A percentile compares a stretch with the other conserved stretches of the same genome.
These are phyloP conservation scores for Cylindrodendrum hubeiense DNA, from an alignment of 2,329 filamentous ascomycete species.

Conservation along the genomic window DNA sequence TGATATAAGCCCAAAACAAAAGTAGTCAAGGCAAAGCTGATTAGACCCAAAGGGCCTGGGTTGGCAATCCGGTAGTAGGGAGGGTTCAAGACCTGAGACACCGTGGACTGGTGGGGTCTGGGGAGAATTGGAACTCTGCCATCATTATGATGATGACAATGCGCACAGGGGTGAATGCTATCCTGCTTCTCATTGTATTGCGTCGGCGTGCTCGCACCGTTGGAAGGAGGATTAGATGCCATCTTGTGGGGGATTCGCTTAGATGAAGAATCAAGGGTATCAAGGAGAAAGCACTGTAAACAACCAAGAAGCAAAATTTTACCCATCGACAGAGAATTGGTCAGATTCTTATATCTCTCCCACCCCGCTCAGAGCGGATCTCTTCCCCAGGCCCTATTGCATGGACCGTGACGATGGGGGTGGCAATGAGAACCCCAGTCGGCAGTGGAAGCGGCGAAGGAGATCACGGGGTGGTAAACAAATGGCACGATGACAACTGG, in stretches of 20 bases:
- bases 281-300: not conserved
- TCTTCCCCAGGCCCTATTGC: constrained; percentile 2
- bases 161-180: constrained; percentile 24
- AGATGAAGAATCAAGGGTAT: not conserved
- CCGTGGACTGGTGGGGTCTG: constrained; percentile 49
- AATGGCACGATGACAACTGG: not conserved
- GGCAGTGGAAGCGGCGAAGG: not conserved
- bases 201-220: constrained; percentile 42
- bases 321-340: not conserved
- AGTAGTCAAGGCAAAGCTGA: constrained; percentile 75
- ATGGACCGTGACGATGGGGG: not conserved
- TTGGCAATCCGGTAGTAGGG: constrained; percentile 64
- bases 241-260: constrained; percentile 24
- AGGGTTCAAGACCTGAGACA: constrained; percentile 51
- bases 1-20: constrained; percentile 67
- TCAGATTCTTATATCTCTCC: constrained; percentile 8
- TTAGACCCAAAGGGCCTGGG: constrained; percentile 70
- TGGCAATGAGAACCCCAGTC: not conserved
- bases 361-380: not conserved
- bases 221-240: constrained; percentile 35
- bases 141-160: constrained; percentile 32
- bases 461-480: not conserved
- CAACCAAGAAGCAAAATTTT: not conserved
- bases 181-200: constrained; percentile 40
- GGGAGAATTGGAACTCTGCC: constrained; percentile 15